Evolutionary conservation across 148 eudicot genomes (phyloP), one percentile per base, ranked within the genome.

Genomic region (Diospyros lotus): DNA sequence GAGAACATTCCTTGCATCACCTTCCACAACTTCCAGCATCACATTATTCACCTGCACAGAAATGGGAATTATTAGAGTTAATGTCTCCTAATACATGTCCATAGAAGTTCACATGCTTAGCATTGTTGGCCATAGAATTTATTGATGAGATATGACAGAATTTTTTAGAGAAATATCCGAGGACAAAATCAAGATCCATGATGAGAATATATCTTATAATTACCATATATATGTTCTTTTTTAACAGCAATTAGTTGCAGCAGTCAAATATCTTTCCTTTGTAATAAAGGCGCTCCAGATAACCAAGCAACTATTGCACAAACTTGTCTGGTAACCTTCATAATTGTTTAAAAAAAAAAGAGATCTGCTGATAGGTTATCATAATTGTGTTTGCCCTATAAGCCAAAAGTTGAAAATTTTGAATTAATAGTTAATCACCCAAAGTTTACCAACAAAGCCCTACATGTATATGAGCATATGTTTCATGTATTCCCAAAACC

Each of bases 1-100:
- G 1, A 92, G 87, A 82, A 85, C 89, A 80, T 82, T 89, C 80
- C 97, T 85, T 6, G 94, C 82, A 82, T 92, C 97, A n/a, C 97
- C 97, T 75, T 92, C 97, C 64, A 86, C 63, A 9, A 79, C 75
- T 77, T 89, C 90, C 39, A 82, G 50, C 43, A 39, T 45, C 46
- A 86, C 92, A 70, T 88, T 87, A 50, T 72, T 75, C 64, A 86
- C 94, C 97, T 91, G 77, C 61, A 68, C 18, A 53, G 14, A 63
- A 40, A n/a, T 58, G n/a, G 28, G 44, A 73, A 58, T 38, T 44
- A 13, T 64, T 38, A 74, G 50, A 77, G 28, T 28, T 28, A 28
- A 28, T 0, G 28, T 28, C 28, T 28, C 28, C 28, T 28, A 28
- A 28, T 28, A 28, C 28, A 28, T 28, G 28, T 28, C 28, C 28